Evolutionary conservation across 768 basidiomycete species (phyloP).

Genomic region (Paxillus ammoniavirescens): DNA sequence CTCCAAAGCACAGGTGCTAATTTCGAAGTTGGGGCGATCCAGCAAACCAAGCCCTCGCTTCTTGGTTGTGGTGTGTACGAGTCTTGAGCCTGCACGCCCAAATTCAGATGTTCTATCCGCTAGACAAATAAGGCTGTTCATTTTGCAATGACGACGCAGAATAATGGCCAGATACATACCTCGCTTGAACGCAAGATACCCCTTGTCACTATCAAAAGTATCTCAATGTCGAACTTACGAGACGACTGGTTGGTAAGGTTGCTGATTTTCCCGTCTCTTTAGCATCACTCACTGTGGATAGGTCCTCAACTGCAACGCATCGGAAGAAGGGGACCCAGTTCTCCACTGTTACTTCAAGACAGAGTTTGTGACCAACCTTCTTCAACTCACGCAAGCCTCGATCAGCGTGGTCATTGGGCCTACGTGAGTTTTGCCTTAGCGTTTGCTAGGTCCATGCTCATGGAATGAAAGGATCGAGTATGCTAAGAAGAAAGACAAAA

Average conservation of each 20-base stretch:
- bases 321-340: slow-evolving; percentile 94
- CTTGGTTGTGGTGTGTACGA: slow-evolving; percentile 73
- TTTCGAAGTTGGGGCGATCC: slow-evolving; percentile 77
- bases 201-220: slow-evolving; percentile 80
- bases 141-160: slow-evolving; percentile 60
- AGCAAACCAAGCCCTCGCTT: slow-evolving; percentile 92
- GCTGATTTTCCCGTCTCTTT: neutral
- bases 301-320: slow-evolving; percentile 74
- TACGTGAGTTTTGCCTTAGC: slow-evolving; percentile 51
- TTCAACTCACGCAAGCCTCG: slow-evolving; percentile 76
- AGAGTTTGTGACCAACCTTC: slow-evolving; percentile 79
- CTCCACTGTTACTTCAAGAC: slow-evolving; percentile 95
- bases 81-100: neutral
- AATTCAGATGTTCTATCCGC: neutral
- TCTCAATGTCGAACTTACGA: slow-evolving; percentile 83
- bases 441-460: slow-evolving; percentile 9
- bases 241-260: slow-evolving; percentile 91
- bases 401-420: slow-evolving; percentile 74
- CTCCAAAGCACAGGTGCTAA: slow-evolving; percentile 73
- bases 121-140: slow-evolving; percentile 71
- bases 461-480: slow-evolving; percentile 71
- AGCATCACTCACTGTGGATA: slow-evolving; percentile 30
- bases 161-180: slow-evolving; percentile 59
- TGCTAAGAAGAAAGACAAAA: slow-evolving; percentile 96
- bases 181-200: slow-evolving; percentile 85